Percentiles rank a stretch among this genome's conserved stretches.
Conservation (phyloP, 768 basidiomycete genomes). For the Cystofilobasidium macerans region DNA sequence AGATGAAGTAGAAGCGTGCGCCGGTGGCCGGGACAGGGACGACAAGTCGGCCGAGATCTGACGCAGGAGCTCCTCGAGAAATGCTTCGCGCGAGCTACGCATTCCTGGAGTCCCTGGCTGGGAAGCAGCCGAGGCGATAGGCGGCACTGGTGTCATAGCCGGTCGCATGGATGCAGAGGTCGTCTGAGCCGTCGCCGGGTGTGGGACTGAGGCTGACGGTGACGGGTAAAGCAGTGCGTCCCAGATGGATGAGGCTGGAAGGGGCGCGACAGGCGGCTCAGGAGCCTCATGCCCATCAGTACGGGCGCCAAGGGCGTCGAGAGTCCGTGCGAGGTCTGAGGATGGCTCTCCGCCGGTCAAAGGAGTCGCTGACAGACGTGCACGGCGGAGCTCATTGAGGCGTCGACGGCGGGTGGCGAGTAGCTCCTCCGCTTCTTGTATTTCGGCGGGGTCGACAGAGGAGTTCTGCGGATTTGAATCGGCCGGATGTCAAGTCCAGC, state of each 20-base stretch:
- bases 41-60: background rate
- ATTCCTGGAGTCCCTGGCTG: no score
- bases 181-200: background rate
- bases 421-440: background rate
- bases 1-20: no score
- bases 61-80: background rate
- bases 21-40: background rate
- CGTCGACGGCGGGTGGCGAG: background rate
- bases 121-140: background rate
- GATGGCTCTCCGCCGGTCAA: background rate
- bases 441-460: background rate
- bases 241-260: background rate
- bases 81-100: no score
- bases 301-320: constrained; percentile 1
- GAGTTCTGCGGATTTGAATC: background rate
- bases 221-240: background rate
- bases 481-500: background rate
- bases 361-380: background rate
- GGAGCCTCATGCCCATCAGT: background rate
- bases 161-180: no score
- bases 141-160: no score
- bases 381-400: background rate
- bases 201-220: background rate
- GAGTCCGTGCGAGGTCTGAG: background rate
- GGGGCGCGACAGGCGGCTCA: background rate